Conservation (phyloP, 2,329 filamentous ascomycete species). For the Verticillium tricorpus region DNA sequence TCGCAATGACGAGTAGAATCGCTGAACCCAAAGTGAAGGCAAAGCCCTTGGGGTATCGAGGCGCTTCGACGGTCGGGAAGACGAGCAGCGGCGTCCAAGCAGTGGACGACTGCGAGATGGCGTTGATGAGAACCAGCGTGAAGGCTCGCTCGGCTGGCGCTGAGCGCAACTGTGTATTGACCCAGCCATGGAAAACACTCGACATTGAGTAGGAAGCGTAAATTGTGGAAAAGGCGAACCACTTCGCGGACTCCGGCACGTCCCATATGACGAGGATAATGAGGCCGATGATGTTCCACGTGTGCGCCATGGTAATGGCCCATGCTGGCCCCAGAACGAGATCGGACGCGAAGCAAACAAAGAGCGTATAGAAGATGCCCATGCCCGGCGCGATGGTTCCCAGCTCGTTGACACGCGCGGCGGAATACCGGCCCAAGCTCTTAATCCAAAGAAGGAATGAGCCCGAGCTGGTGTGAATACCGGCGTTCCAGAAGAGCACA, state of each 20-base stretch:
- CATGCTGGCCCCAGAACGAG: slow-evolving; percentile 46
- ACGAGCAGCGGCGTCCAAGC: slow-evolving; percentile 51
- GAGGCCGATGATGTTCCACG: slow-evolving; percentile 48
- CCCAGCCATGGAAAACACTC: slow-evolving; percentile 51
- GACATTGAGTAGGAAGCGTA: slow-evolving; percentile 48
- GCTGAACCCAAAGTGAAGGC: slow-evolving; percentile 29
- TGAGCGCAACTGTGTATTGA: slow-evolving; percentile 43
- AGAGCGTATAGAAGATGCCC: slow-evolving; percentile 51
- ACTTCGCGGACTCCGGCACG: slow-evolving; percentile 48
- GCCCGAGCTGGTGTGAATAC: slow-evolving; percentile 40
- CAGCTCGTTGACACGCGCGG: slow-evolving; percentile 43
- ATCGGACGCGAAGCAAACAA: slow-evolving; percentile 51
- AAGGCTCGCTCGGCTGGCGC: slow-evolving; percentile 43
- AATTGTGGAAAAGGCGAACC: slow-evolving; percentile 47
- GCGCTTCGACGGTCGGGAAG: slow-evolving; percentile 40
- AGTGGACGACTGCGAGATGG: slow-evolving; percentile 48
- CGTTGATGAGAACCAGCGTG: slow-evolving; percentile 46
- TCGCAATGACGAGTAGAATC: slow-evolving; percentile 21
- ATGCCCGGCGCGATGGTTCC: slow-evolving; percentile 47
- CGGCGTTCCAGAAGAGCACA: slow-evolving; percentile 53
- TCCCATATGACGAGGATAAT: slow-evolving; percentile 52
- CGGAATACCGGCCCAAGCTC: slow-evolving; percentile 42
- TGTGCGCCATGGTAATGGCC: slow-evolving; percentile 47
- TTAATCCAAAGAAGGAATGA: slow-evolving; percentile 56
- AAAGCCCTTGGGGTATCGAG: slow-evolving; percentile 37